phyloP scores from a whole-genome alignment of 192 early-diverging fungal genomes.

The Spinellus fusiger region DNA sequence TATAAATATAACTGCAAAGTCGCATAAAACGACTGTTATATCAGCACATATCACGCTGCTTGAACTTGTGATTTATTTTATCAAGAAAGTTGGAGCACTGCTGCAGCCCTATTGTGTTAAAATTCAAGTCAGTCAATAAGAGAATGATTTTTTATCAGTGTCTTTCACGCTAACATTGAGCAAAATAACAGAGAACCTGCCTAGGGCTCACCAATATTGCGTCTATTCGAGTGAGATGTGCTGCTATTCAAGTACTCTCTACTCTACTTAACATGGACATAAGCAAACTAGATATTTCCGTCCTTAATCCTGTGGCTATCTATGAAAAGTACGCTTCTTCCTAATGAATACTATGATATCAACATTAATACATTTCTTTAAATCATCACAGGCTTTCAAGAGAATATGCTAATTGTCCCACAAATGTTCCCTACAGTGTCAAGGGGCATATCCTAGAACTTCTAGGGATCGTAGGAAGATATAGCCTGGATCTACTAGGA shows the following conservation, averaged over 20 bases:
- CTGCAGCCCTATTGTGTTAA: constrained; percentile 20
- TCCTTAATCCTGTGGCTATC: constrained; percentile 1
- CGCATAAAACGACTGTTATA: background rate
- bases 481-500: constrained; percentile 25
- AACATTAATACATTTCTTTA: background rate
- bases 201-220: background rate
- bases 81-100: constrained; percentile 28
- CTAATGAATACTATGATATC: background rate
- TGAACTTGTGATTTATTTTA: background rate
- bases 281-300: constrained; percentile 20
- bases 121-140: background rate
- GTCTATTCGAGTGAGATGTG: background rate
- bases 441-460: constrained; percentile 38
- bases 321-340: constrained; percentile 2
- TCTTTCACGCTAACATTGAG: background rate
- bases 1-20: constrained; percentile 30
- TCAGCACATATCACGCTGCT: background rate
- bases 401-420: background rate
- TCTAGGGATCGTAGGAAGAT: constrained; percentile 34
- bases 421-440: constrained; percentile 8
- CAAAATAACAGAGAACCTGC: constrained; percentile 1
- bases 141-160: background rate
- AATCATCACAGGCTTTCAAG: background rate
- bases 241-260: constrained; percentile 5
- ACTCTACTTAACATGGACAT: constrained; percentile 3